These are phyloP conservation scores for Pythium phragmitis DNA, from an alignment of 352 stramenopile species.

Conservation along the genomic window DNA sequence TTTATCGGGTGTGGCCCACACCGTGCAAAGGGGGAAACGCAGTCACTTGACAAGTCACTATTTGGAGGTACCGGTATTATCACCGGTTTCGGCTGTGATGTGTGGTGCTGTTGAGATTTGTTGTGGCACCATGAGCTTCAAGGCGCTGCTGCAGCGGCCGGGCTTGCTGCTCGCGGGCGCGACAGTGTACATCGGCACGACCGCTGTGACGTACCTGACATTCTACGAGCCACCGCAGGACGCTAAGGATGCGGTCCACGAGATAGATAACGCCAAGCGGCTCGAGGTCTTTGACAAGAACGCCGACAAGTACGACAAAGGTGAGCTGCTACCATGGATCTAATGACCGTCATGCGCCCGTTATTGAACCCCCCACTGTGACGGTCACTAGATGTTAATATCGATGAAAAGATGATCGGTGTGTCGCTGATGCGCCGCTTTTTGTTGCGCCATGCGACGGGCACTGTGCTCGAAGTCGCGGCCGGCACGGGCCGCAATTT, in stretches of 20 bases:
- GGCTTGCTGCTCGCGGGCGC: constrained; percentile 54
- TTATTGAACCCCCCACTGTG: too few relatives aligned
- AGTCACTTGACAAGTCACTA: constrained; percentile 11
- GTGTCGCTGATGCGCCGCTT: constrained; percentile 80
- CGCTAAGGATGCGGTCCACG: constrained; percentile 16
- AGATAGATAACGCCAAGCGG: constrained; percentile 50
- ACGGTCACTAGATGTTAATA: constrained; percentile 48
- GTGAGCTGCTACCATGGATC: constrained; percentile 16
- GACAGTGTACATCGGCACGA: constrained; percentile 54
- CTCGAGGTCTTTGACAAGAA: constrained; percentile 72
- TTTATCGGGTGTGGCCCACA: neutral
- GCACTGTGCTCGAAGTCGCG: constrained; percentile 91
- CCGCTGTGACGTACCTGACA: constrained; percentile 63
- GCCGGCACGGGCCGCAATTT: constrained; percentile 94
- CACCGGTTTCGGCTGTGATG: neutral
- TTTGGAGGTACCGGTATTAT: neutral
- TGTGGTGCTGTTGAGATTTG: neutral
- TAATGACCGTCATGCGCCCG: neutral
- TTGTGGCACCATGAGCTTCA: constrained; percentile 18
- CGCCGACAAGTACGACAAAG: constrained; percentile 69
- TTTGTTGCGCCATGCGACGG: constrained; percentile 69
- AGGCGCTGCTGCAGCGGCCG: constrained; percentile 41
- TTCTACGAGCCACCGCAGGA: constrained; percentile 59
- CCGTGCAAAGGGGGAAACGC: neutral
- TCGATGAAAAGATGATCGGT: constrained; percentile 78